Base-by-base conservation (phyloP, 805 yeast genomes). In the Monosporozyma servazzii region DNA sequence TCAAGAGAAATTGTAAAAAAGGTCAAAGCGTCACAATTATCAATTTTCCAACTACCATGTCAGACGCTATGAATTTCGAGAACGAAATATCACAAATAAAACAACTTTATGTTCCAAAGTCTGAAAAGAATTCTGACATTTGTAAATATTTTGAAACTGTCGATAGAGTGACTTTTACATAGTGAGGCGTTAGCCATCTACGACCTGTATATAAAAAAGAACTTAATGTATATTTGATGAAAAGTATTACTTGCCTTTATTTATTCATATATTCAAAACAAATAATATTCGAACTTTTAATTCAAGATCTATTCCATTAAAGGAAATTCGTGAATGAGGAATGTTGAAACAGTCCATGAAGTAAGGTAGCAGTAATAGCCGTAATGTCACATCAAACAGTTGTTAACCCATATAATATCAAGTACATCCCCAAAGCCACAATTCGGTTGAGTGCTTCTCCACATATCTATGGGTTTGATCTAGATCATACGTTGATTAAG, bases 401-500 rank as follows among this genome's bases (percentile, higher is more conserved):
- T 5, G 57, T 66, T 1, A 70, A 75, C 1, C 75, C 79, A 0
- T 74, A 76, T 53, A 54, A 78, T 46, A 71, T 78, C n/a, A 68
- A 71, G 25, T 65, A 71, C 39, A 55, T 63, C 0, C 82, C 82
- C 7, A 54, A 33, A 30, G 49, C 6, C 11, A 54, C 52, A 31
- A 9, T 31, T 11, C 23, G 5, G 8, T 20, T 20, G 29, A 31
- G 2, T 13, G 39, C 11, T n/a, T 9, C 39, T 6, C 47, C 36
- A 20, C 47, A 39, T 31, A 7, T 21, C 25, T 88, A 88, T 2
- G 85, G 86, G 0, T 91, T 90, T 66, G 98, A 91, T 65, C 71
- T 91, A 48, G 99, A 91, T 70, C 84, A 80, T 8, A 91, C 98
- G 0, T 58, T 91, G 7, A 78, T 88, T 0, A 63, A 64, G 15